Evolutionary conservation across 2,329 filamentous ascomycete species (phyloP).

Genomic region (Cladosporium phlei): DNA sequence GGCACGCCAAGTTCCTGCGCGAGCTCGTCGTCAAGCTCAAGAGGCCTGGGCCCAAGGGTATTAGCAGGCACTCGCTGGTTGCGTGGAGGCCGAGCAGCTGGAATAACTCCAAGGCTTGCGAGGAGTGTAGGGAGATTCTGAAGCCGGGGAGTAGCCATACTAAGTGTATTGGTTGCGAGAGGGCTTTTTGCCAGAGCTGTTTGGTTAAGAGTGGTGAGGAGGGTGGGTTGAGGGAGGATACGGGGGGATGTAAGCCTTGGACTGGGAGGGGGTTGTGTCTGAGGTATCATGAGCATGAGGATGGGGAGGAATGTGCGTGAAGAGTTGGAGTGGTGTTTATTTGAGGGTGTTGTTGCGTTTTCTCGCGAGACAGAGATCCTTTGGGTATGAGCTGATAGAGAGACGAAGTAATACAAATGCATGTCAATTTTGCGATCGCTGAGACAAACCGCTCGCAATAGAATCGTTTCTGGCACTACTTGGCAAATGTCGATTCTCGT

Average conservation of each 20-base stretch:
- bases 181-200: conserved; percentile 40
- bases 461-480: too few relatives aligned
- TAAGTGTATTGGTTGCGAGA: conserved; percentile 39
- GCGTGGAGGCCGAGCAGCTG: conserved; percentile 37
- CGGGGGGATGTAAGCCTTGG: conserved; percentile 38
- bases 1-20: conserved; percentile 46
- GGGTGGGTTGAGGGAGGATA: conserved; percentile 27
- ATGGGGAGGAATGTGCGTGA: conserved; percentile 21
- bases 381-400: too few relatives aligned
- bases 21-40: conserved; percentile 46
- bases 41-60: conserved; percentile 38
- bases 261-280: conserved; percentile 31
- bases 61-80: conserved; percentile 38
- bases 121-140: conserved; percentile 36
- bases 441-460: too few relatives aligned
- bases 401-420: too few relatives aligned
- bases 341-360: background rate
- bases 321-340: background rate
- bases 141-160: conserved; percentile 35
- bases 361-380: too few relatives aligned
- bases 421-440: too few relatives aligned
- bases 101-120: conserved; percentile 33
- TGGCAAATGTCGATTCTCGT: too few relatives aligned
- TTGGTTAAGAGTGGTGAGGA: conserved; percentile 30
- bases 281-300: conserved; percentile 35